Evolutionary conservation across 306 rosid genomes (phyloP).

Genomic region (Trifolium pratense): DNA sequence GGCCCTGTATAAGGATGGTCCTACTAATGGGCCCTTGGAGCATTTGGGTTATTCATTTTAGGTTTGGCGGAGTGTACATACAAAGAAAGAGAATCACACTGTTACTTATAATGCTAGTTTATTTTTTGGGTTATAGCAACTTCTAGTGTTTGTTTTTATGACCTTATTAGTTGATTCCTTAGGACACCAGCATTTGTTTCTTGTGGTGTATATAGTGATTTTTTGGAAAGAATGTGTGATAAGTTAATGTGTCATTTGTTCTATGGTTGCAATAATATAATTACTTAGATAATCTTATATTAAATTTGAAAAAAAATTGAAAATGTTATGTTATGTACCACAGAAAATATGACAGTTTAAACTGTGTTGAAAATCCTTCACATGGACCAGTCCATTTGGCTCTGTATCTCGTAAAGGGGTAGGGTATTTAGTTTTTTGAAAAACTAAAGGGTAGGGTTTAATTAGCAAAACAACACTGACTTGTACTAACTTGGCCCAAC

Average conservation of each 20-base stretch:
- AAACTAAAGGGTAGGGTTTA: background rate
- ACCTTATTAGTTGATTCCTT: background rate
- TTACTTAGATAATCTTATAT: too few species aligned
- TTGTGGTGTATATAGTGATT: too few species aligned
- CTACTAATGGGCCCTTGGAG: slow-evolving; percentile 31
- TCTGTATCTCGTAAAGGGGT: background rate
- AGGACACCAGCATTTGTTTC: background rate
- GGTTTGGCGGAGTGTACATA: background rate
- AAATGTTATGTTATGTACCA: too few species aligned
- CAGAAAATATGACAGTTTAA: background rate
- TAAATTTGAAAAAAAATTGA: too few species aligned
- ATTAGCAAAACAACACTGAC: background rate
- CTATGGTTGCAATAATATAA: too few species aligned
- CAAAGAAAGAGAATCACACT: background rate
- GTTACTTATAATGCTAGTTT: background rate
- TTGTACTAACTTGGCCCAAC: background rate
- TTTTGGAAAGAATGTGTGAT: background rate
- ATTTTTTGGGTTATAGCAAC: background rate
- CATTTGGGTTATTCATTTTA: slow-evolving; percentile 1
- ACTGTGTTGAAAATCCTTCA: background rate
- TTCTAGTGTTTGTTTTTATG: too few species aligned
- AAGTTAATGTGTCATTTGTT: background rate
- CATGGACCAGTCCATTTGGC: background rate
- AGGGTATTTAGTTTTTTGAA: background rate
- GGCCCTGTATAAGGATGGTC: background rate